Conservation (phyloP, 2,329 filamentous ascomycete species). For the Cladosporium sp. region DNA sequence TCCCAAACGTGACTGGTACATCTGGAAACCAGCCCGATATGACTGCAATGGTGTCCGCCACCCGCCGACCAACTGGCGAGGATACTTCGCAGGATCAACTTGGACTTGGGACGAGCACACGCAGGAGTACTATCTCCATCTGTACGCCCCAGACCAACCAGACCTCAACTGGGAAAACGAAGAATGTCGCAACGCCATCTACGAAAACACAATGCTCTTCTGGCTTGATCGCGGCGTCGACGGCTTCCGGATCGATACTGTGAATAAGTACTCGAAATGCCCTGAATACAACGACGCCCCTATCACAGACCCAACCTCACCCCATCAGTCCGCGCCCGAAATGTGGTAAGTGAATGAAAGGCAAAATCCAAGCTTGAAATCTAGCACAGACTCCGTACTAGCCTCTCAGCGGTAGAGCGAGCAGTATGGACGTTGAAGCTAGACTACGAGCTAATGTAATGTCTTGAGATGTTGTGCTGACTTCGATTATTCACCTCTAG, state of each 20-base stretch:
- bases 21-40: slow-evolving; percentile 34
- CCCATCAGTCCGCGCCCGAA: slow-evolving; percentile 10
- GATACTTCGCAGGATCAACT: slow-evolving; percentile 57
- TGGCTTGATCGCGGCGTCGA: slow-evolving; percentile 72
- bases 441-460: no score
- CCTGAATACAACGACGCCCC: slow-evolving; percentile 10
- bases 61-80: slow-evolving; percentile 74
- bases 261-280: slow-evolving; percentile 30
- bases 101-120: slow-evolving; percentile 74
- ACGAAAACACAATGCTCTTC: slow-evolving; percentile 59
- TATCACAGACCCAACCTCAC: slow-evolving; percentile 9
- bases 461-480: no score
- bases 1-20: slow-evolving; percentile 62
- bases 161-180: slow-evolving; percentile 83
- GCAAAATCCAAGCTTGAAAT: no score
- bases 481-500: not conserved
- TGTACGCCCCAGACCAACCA: slow-evolving; percentile 75
- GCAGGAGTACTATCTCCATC: slow-evolving; percentile 72
- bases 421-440: no score
- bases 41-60: slow-evolving; percentile 58
- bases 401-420: no score
- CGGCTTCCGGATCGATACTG: slow-evolving; percentile 40
- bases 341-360: not conserved
- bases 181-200: slow-evolving; percentile 68
- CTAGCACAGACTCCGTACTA: no score